Evolutionary conservation across 176 grass and related monocot genomes (phyloP).

Genomic region (Tuctoria greenei): DNA sequence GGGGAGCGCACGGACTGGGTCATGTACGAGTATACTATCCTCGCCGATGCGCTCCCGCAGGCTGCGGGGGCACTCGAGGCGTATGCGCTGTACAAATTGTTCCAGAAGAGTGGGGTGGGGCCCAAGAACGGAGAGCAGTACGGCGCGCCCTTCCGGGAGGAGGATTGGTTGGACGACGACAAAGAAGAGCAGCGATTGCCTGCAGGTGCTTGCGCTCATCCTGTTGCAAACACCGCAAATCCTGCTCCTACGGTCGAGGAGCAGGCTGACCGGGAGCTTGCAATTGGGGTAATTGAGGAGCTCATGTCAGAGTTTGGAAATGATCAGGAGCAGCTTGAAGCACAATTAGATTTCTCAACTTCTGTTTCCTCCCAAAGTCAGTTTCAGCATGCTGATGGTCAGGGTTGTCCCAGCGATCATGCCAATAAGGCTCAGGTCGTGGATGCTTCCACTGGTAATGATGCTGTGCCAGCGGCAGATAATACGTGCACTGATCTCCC

Average conservation of each 20-base stretch:
- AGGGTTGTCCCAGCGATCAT: background rate
- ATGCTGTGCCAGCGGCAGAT: background rate
- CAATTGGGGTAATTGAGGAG: slow-evolving; percentile 46
- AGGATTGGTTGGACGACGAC: slow-evolving; percentile 75
- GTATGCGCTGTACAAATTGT: slow-evolving; percentile 91
- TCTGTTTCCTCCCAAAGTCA: slow-evolving; percentile 15
- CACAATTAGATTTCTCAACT: background rate
- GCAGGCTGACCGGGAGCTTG: background rate
- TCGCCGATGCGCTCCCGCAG: slow-evolving; percentile 50
- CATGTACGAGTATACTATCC: slow-evolving; percentile 87
- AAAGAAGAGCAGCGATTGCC: background rate
- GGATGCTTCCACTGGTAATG: background rate
- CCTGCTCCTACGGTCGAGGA: background rate
- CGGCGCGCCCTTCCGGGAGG: slow-evolving; percentile 84
- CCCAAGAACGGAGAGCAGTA: slow-evolving; percentile 98
- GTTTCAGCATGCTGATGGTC: slow-evolving; percentile 6
- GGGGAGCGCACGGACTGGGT: slow-evolving; percentile 88
- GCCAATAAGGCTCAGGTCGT: background rate
- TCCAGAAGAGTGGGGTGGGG: slow-evolving; percentile 86
- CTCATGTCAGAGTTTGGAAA: slow-evolving; percentile 40
- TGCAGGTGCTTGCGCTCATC: background rate
- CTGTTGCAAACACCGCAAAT: background rate
- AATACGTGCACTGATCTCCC: slow-evolving; percentile 38
- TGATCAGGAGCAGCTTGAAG: slow-evolving; percentile 22
- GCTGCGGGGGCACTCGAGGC: slow-evolving; percentile 39